These are phyloP conservation scores for Darksidea phi DNA, from an alignment of 495 filamentous ascomycete genomes.

Conservation along the genomic window DNA sequence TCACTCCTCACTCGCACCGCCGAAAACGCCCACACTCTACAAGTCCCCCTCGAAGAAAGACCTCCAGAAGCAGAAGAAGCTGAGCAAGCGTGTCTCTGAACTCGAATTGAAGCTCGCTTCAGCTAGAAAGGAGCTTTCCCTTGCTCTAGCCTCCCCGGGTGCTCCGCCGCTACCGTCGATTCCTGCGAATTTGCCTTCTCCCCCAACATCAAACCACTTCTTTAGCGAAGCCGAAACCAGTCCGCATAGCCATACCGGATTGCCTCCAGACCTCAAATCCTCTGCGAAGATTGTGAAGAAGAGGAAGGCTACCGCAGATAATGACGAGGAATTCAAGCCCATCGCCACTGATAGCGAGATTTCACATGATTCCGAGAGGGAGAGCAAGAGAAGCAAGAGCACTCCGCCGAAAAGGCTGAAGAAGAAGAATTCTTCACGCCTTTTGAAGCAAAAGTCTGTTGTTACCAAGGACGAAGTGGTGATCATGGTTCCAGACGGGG, in stretches of 20 bases:
- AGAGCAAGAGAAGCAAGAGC: conserved; percentile 5
- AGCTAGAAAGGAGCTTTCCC: conserved; percentile 59
- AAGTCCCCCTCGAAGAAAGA: conserved; percentile 61
- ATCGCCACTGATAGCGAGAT: not conserved
- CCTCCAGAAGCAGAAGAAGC: conserved; percentile 59
- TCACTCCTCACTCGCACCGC: conserved; percentile 23
- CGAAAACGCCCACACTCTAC: conserved; percentile 41
- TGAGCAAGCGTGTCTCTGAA: conserved; percentile 64
- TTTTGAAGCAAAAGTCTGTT: conserved; percentile 17
- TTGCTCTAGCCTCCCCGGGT: conserved; percentile 44
- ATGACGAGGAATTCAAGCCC: not conserved
- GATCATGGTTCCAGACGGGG: conserved; percentile 33
- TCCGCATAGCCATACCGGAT: conserved; percentile 11
- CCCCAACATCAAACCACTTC: conserved; percentile 23
- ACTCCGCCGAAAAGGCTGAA: conserved; percentile 3
- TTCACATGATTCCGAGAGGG: not conserved
- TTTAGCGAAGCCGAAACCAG: conserved; percentile 20
- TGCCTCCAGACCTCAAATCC: conserved; percentile 13
- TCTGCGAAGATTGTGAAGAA: conserved; percentile 13
- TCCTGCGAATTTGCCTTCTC: conserved; percentile 19
- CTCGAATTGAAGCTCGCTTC: conserved; percentile 61
- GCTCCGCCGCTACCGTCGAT: not conserved
- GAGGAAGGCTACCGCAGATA: conserved; percentile 1
- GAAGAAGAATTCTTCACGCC: not conserved
- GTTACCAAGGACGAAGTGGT: conserved; percentile 27